A percentile compares a stretch with the other conserved stretches of the same genome.
These are phyloP conservation scores for Chaetomium strumarium DNA, from an alignment of 2,329 filamentous ascomycete genomes.

Conservation along the genomic window DNA sequence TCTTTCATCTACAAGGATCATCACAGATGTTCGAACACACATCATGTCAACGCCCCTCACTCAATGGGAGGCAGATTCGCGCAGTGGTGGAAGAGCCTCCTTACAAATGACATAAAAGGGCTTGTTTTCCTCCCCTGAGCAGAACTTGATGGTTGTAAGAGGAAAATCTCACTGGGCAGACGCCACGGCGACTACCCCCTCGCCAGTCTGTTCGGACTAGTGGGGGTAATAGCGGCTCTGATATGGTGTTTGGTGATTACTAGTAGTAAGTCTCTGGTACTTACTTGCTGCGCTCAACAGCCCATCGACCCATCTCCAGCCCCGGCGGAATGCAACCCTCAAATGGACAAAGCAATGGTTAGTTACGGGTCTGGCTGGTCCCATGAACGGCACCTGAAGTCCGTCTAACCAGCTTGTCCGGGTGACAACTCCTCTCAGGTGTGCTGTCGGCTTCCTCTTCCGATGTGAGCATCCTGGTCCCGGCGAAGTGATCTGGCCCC, in stretches of 20 bases:
- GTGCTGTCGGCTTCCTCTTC: conserved; percentile 13
- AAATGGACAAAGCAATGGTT: neutral
- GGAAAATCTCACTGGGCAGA: conserved; percentile 15
- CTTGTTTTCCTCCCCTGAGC: conserved; percentile 2
- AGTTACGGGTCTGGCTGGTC: neutral
- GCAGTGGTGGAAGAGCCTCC: neutral
- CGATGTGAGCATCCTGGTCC: conserved; percentile 1
- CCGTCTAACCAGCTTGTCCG: neutral
- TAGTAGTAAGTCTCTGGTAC: conserved; percentile 10
- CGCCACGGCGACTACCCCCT: conserved; percentile 13
- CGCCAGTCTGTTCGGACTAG: neutral
- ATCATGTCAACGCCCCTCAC: neutral
- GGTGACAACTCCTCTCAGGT: neutral
- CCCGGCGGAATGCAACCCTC: conserved; percentile 19
- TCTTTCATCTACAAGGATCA: conserved; percentile 22
- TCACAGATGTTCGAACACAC: conserved; percentile 13
- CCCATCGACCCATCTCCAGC: conserved; percentile 9
- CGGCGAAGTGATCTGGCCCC: neutral
- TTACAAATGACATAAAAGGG: conserved; percentile 13
- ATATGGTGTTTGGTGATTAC: neutral
- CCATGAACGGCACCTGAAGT: conserved; percentile 4
- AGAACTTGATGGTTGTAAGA: conserved; percentile 18
- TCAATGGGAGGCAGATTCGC: conserved; percentile 1
- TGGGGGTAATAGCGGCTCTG: neutral
- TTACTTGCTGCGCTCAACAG: conserved; percentile 4